phyloP scores from a whole-genome alignment of 495 filamentous ascomycete species.

The Bacidia gigantensis region DNA sequence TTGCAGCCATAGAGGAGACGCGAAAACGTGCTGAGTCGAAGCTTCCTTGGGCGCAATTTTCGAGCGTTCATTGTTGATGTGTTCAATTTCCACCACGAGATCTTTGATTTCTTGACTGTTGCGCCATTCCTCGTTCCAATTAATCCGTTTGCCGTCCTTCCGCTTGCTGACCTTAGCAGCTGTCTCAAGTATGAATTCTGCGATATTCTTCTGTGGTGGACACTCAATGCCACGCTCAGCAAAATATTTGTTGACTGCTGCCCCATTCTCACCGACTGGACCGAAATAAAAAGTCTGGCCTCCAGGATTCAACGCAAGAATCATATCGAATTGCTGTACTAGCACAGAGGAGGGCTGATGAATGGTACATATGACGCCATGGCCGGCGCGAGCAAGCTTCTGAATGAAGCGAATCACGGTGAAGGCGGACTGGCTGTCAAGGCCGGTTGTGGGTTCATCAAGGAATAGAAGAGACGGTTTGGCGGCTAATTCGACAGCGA shows the following conservation, averaged over 20 bases:
- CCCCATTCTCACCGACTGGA: slow-evolving; percentile 49
- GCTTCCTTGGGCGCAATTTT: slow-evolving; percentile 29
- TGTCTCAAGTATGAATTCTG: slow-evolving; percentile 76
- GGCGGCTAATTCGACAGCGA: slow-evolving; percentile 83
- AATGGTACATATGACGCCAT: slow-evolving; percentile 71
- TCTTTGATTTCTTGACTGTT: slow-evolving; percentile 41
- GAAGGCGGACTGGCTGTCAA: slow-evolving; percentile 74
- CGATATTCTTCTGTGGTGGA: slow-evolving; percentile 55
- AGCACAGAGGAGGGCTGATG: slow-evolving; percentile 63
- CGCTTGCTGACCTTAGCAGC: slow-evolving; percentile 47
- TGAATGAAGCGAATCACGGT: slow-evolving; percentile 73
- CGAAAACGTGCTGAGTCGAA: slow-evolving; percentile 42
- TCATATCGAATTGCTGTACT: slow-evolving; percentile 64
- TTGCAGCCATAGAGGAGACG: slow-evolving; percentile 46
- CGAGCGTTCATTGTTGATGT: slow-evolving; percentile 41
- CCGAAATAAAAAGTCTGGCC: slow-evolving; percentile 68
- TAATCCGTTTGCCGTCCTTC: slow-evolving; percentile 36
- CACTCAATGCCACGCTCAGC: slow-evolving; percentile 45
- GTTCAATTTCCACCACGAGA: slow-evolving; percentile 45
- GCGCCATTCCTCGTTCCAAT: slow-evolving; percentile 64
- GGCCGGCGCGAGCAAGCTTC: slow-evolving; percentile 64
- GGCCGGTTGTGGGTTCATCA: slow-evolving; percentile 69
- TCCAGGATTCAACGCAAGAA: slow-evolving; percentile 54
- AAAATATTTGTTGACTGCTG: slow-evolving; percentile 53
- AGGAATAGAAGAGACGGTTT: slow-evolving; percentile 74